phyloP scores from a whole-genome alignment of 257 asterid species.

The Petunia secreta region DNA sequence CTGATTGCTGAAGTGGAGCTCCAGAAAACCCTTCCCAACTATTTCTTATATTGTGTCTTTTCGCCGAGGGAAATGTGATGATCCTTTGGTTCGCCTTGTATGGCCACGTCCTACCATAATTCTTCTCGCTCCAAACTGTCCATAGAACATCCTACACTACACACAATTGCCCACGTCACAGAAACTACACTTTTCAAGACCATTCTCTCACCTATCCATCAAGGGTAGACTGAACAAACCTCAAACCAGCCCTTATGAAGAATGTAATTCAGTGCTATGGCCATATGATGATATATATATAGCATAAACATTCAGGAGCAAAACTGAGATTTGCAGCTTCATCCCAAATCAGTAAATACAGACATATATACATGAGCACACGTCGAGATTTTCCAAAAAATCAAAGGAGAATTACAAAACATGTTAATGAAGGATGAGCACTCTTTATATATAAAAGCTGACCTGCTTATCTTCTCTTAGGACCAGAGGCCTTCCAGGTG shows the following conservation, averaged over 20 bases:
- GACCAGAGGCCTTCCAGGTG: constrained; percentile 68
- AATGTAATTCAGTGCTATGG: constrained; percentile 73
- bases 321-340: constrained; percentile 52
- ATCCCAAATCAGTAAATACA: no score
- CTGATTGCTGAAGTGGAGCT: no score
- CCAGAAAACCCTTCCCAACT: no score
- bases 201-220: constrained; percentile 40
- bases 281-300: constrained; percentile 84
- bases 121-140: constrained; percentile 80
- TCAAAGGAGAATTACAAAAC: neutral
- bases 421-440: neutral
- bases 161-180: constrained; percentile 71
- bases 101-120: constrained; percentile 73
- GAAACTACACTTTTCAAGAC: constrained; percentile 87
- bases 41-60: no score
- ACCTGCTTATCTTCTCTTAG: constrained; percentile 75
- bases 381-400: neutral
- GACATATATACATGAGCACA: neutral
- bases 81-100: constrained; percentile 69
- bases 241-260: constrained; percentile 92
- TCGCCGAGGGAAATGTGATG: constrained; percentile 40
- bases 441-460: neutral
- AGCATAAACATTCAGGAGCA: constrained; percentile 85
- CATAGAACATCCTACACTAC: constrained; percentile 73
- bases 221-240: constrained; percentile 81